phyloP scores from a whole-genome alignment of 192 early-diverging fungal species.

The Gorgonomyces haynaldii region DNA sequence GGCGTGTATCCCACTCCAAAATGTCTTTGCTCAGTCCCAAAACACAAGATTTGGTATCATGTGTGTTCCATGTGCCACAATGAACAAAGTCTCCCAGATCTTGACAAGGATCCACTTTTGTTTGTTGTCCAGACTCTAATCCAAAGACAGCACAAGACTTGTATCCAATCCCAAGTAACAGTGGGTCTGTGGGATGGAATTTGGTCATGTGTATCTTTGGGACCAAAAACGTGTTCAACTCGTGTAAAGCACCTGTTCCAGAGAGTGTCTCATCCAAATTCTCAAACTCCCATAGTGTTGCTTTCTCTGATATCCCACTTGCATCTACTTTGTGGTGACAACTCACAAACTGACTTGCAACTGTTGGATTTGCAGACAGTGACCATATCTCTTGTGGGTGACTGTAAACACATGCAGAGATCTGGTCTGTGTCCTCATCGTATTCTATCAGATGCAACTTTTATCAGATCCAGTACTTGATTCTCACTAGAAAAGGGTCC shows the following conservation, averaged over 20 bases:
- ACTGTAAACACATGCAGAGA: constrained; percentile 40
- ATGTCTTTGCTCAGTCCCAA: constrained; percentile 49
- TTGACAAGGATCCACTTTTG: neutral
- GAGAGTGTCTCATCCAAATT: neutral
- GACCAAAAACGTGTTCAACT: constrained; percentile 33
- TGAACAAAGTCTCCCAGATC: constrained; percentile 2
- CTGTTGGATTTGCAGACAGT: constrained; percentile 52
- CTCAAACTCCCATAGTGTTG: neutral
- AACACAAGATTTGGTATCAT: constrained; percentile 40
- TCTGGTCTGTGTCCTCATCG: constrained; percentile 58
- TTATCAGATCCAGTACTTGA: neutral
- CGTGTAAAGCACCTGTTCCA: constrained; percentile 6
- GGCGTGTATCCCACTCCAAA: constrained; percentile 59
- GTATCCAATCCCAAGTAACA: constrained; percentile 35
- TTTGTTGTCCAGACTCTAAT: constrained; percentile 10
- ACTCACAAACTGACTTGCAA: constrained; percentile 48
- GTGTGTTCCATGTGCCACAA: constrained; percentile 53
- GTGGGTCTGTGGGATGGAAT: constrained; percentile 9
- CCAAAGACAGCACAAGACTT: constrained; percentile 26
- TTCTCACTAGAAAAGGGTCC: neutral
- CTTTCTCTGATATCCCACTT: neutral
- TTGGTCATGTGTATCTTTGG: constrained; percentile 16
- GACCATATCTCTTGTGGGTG: constrained; percentile 58
- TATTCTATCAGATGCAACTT: constrained; percentile 65
- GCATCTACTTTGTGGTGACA: constrained; percentile 16